These are phyloP conservation scores for Setaria italica DNA, from an alignment of 202 grass and related monocot genomes.

Conservation along the genomic window DNA sequence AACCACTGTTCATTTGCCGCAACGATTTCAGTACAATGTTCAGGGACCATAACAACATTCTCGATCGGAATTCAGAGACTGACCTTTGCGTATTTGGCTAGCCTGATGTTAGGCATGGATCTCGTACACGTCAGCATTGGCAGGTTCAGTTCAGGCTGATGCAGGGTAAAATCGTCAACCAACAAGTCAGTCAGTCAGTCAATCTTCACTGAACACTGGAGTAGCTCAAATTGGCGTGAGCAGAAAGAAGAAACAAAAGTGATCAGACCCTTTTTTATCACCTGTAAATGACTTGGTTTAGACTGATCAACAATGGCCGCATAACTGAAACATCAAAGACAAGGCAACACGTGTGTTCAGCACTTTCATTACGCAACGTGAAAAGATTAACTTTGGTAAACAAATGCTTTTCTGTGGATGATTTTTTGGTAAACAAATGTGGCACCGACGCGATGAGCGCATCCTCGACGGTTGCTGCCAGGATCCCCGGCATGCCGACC, in stretches of 20 bases:
- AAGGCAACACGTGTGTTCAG: not conserved
- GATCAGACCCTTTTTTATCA: not conserved
- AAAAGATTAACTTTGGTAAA: not conserved
- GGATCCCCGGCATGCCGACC: constrained; percentile 79
- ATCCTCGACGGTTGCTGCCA: constrained; percentile 78
- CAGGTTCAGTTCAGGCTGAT: constrained; percentile 67
- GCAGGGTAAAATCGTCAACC: not conserved
- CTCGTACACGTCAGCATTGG: constrained; percentile 47
- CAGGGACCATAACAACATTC: not conserved
- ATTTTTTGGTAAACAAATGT: not conserved
- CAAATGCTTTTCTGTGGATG: not conserved
- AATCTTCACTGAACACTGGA: no score
- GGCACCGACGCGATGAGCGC: constrained; percentile 60
- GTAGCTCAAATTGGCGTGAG: not conserved
- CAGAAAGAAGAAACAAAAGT: not conserved
- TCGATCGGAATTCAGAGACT: not conserved
- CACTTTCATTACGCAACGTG: not conserved
- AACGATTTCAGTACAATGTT: not conserved
- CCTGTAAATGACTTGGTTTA: constrained; percentile 46
- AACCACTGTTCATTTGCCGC: constrained; percentile 59
- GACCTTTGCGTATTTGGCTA: constrained; percentile 76
- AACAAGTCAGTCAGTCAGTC: not conserved
- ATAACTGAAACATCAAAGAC: constrained; percentile 51
- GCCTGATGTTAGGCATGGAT: constrained; percentile 55
- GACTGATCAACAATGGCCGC: constrained; percentile 61